Conservation (phyloP, 371 early-diverging fungal genomes). For the Umbelopsis sp. region DNA sequence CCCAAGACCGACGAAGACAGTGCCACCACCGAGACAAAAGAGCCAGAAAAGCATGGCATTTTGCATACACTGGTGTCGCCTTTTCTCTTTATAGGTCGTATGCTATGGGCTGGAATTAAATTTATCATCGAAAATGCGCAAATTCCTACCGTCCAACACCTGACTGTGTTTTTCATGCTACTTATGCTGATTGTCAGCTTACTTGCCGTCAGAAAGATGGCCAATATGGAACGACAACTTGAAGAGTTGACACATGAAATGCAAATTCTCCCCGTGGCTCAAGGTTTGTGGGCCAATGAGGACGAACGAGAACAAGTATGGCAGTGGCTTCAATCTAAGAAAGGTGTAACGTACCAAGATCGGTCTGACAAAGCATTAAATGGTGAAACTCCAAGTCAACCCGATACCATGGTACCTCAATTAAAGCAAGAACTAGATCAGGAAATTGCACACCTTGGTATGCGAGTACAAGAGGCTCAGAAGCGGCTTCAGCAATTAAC, state of each 20-base stretch:
- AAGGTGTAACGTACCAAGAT: conserved; percentile 23
- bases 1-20: background rate
- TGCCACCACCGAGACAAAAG: background rate
- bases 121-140: conserved; percentile 22
- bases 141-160: conserved; percentile 30
- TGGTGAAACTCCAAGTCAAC: background rate
- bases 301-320: conserved; percentile 32
- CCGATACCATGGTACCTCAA: conserved; percentile 23
- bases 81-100: background rate
- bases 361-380: conserved; percentile 11
- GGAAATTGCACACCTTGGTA: conserved; percentile 41
- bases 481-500: conserved; percentile 43
- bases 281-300: conserved; percentile 21
- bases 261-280: conserved; percentile 12
- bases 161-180: conserved; percentile 38
- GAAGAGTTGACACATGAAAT: background rate
- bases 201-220: conserved; percentile 45
- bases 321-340: conserved; percentile 32
- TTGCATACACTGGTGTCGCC: conserved; percentile 1
- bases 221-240: conserved; percentile 39
- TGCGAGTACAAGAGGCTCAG: conserved; percentile 43
- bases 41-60: background rate
- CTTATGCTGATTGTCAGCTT: conserved; percentile 41
- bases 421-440: conserved; percentile 34
- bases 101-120: conserved; percentile 19